Base-by-base conservation (phyloP, 2,329 filamentous ascomycete genomes). In the Bipolaris cookei region DNA sequence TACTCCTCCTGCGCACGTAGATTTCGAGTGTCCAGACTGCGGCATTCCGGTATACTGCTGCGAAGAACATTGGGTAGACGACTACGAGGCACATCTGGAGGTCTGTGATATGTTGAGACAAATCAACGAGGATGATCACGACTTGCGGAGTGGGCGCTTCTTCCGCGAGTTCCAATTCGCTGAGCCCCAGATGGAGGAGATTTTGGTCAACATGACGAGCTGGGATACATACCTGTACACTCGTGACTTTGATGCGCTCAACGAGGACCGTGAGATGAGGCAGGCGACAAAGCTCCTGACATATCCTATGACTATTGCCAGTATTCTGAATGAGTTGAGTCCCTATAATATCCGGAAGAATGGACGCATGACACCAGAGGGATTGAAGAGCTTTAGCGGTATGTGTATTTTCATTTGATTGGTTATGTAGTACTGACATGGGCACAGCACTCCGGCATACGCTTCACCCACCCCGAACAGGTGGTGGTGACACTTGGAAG, bases 191-290 rank as follows among this genome's bases (percentile, higher is more conserved):
- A 88, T 97, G 75, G 93, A 97, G 64, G 94, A 97, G 75, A 91
- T 92, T 32, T 84, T 95, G 64, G 87, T 97, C 65, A 99, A 99
- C 78, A 93, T 99, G 90, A 96, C 90, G 41, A 99, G 96, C 76
- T 99, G 95, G 95, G 95, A 99, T 77, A 98, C 95, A 0, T 91
- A 96, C 68, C 82, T 99, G 72, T 99, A 97, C 75, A 96, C 92
- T 3, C 85, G 95, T 70, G 90, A 96, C 69, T 98, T 95, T 70
- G 86, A 89, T 64, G 96, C 96, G 4, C 88, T 99, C 72, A 92
- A 99, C 75, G 88, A 92, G 60, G 93, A 97, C 74, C 86, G 94
- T 56, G 89, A 88, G 70, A 90, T 99, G 88, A 85, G 95, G 58
- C 96, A 99, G 77, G 93, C 92, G 23, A 99, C 95, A 1, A 87